Base-by-base conservation (phyloP, 108 stramenopile genomes). In the Ochromonas danica region DNA sequence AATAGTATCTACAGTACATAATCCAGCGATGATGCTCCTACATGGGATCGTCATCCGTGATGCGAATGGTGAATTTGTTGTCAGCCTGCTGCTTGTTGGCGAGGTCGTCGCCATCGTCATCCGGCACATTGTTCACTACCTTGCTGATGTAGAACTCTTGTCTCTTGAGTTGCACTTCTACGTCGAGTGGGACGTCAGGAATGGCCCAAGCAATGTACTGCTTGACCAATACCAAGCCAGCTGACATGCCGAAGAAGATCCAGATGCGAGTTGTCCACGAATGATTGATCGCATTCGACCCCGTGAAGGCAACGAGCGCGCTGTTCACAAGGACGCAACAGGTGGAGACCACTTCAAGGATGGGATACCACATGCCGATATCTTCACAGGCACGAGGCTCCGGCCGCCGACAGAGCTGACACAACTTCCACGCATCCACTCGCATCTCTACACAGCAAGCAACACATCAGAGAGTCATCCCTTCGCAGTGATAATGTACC, bases 361-460 rank as follows among this genome's bases (percentile, higher is more conserved):
- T 90, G 71, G 93, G 35, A 17, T 51, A 81, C 86, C 86, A 86
- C 62, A 72, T 30, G 17, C 86, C 86, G 40, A 86, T 86, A 65
- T 83, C 84, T 63, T 83, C 74, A 1, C 65, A 43, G 45, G 65
- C 62, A 30, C 42, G 38, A 0, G 85, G 82, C 62, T 80, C 41
- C 28, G 86, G 84, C 22, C 86, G 84, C 42, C 72, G 71, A 79
- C 65, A 39, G 40, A 39, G 40, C 1, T 71, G 42, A 30, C 82
- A 67, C 61, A 99, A 86, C 85, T 97, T 97, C 91, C 94, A 97
- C 0, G 95, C 96, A 85, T 99, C 95, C 28, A 97, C 85, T 42
- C 97, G 88, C 87, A 97, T 94, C 71, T 91, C 93, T 42, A 97
- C 28, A 60, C 51, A 57, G 22, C 51, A 57, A 10, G 17, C 10